Base-by-base conservation (phyloP, 148 eudicot genomes). In the Tetragonia tetragonoides region DNA sequence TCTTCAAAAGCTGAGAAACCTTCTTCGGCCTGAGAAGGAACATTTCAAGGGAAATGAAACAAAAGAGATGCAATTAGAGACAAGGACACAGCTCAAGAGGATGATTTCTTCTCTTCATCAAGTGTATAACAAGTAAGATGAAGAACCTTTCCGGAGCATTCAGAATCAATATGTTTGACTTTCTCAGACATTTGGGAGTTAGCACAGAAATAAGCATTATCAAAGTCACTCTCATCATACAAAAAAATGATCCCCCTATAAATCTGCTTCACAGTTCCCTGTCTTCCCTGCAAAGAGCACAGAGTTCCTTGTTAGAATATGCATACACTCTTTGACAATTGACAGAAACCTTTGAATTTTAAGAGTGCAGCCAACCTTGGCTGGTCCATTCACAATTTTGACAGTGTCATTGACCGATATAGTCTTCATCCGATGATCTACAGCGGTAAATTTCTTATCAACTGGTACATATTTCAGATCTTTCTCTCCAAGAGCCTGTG, bases 211-310 rank as follows among this genome's bases (percentile, higher is more conserved):
- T 93, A 95, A 68, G 97, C 93, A 86, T 85, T 81, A 81, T 93
- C 97, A 79, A 86, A 80, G 78, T 87, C 93, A 85, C 80, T 85
- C 78, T 93, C 92, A 86, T 95, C 93, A 83, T 83, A 83, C 49
- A 90, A 42, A 84, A 95, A 95, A 53, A 95, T 78, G 16, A 85
- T 77, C 62, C 97, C 97, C 83, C 89, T 75, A 79, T 93, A 95
- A 42, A 95, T 86, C 75, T 90, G 91, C 83, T 95, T 95, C 47
- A 95, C 90, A 72, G 84, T 80, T 15, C 99, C 99, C 78, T 89
- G 85, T 80, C 86, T 90, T 40, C 83, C 99, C 99, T 95, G 89
- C 81, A 86, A 77, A 40, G 47, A 59, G 70, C 66, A 70, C 57
- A 74, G 49, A 75, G 21, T 5, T 38, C 63, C 21, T 42, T 61